Percentiles rank a stretch among this genome's conserved stretches.
These are phyloP conservation scores for Leccinellum albellum DNA, from an alignment of 768 basidiomycete genomes.

Conservation along the genomic window DNA sequence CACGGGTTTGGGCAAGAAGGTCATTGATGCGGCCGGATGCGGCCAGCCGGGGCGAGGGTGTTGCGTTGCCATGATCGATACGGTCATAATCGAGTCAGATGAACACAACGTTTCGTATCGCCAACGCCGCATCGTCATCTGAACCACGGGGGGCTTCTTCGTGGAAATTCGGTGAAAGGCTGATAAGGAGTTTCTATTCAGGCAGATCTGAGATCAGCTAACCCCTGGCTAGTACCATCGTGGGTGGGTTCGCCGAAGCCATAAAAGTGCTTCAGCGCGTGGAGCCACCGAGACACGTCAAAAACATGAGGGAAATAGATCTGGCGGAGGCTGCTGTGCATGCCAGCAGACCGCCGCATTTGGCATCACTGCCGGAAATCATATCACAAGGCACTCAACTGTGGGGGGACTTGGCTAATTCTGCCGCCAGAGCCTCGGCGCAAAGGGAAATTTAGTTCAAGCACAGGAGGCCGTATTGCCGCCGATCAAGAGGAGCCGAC, in stretches of 20 bases:
- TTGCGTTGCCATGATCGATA: conserved; percentile 14
- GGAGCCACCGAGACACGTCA: conserved; percentile 22
- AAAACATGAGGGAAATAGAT: conserved; percentile 25
- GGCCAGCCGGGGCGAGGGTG: conserved; percentile 4
- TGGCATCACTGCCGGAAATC: conserved; percentile 4
- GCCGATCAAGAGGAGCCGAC: conserved; percentile 21
- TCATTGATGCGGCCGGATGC: conserved; percentile 11
- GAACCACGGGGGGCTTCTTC: conserved; percentile 4
- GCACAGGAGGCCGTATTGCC: conserved; percentile 15
- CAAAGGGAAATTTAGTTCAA: conserved; percentile 7
- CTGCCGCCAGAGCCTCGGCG: conserved; percentile 9
- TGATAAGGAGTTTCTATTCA: conserved; percentile 24
- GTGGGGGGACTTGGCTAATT: not conserved
- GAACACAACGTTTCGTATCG: conserved; percentile 9
- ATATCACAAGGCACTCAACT: not conserved
- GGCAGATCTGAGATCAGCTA: conserved; percentile 25
- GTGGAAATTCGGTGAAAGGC: conserved; percentile 23
- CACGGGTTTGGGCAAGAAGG: not conserved
- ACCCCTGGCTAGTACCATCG: conserved; percentile 9
- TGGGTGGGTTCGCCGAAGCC: conserved; percentile 18
- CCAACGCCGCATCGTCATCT: not conserved
- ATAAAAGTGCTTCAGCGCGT: conserved; percentile 14
- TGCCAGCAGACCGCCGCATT: conserved; percentile 12
- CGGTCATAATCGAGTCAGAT: conserved; percentile 24
- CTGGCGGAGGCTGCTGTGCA: conserved; percentile 4